A percentile compares a stretch with the other conserved stretches of the same genome.
Conservation (phyloP, 2,329 filamentous ascomycete species). For the Lasiodiplodia citricola region DNA sequence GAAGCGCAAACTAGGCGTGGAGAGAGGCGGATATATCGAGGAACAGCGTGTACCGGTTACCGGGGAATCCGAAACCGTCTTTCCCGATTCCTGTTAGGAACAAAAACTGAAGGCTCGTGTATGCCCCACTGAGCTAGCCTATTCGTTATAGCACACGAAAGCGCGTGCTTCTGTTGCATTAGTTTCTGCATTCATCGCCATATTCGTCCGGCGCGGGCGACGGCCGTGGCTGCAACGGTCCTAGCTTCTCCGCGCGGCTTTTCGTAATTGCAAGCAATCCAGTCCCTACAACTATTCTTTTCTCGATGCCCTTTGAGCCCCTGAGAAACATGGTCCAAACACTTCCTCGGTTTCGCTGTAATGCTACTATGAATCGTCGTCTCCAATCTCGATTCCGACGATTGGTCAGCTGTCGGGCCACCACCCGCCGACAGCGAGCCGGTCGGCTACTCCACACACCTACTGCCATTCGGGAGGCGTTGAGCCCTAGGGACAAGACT, state of each 20-base stretch:
- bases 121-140: neutral
- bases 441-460: neutral
- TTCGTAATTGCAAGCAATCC: neutral
- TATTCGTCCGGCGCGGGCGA: neutral
- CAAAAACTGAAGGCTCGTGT: neutral
- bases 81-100: neutral
- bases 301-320: neutral
- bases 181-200: neutral
- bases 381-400: neutral
- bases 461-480: neutral
- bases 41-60: neutral
- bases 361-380: neutral
- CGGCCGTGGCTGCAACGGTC: neutral
- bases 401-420: neutral
- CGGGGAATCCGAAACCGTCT: neutral
- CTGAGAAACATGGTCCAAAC: neutral
- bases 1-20: neutral
- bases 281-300: neutral
- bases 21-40: neutral
- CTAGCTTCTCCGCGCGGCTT: neutral
- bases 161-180: neutral
- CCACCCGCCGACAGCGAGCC: neutral
- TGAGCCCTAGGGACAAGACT: neutral
- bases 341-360: neutral
- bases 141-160: neutral